Evolutionary conservation across 352 stramenopile genomes (phyloP).

Genomic region (Globisporangium nunn): DNA sequence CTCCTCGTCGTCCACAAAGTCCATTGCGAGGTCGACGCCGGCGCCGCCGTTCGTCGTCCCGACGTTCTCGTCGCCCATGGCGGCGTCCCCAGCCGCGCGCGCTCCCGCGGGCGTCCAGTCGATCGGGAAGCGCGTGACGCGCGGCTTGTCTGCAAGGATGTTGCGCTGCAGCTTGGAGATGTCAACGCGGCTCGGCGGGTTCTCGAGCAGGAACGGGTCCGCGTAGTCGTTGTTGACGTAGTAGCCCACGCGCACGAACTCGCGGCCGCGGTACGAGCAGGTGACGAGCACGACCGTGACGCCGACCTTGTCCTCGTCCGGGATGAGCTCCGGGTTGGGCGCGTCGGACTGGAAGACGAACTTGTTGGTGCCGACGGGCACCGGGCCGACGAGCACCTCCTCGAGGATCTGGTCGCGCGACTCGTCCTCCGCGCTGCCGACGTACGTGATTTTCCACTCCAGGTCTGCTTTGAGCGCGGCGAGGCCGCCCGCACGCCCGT

Average conservation of each 20-base stretch:
- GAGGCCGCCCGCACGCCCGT: neutral
- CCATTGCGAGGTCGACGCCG: conserved; percentile 39
- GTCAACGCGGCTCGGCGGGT: conserved; percentile 75
- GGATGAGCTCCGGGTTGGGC: conserved; percentile 90
- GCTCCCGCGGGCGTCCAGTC: conserved; percentile 85
- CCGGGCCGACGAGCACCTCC: conserved; percentile 96
- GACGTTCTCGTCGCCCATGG: conserved; percentile 25
- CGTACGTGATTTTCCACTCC: conserved; percentile 99
- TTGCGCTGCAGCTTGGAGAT: conserved; percentile 92
- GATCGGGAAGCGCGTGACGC: conserved; percentile 94
- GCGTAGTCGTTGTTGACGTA: conserved; percentile 99
- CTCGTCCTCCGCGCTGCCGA: conserved; percentile 94
- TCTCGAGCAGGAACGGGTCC: conserved; percentile 83
- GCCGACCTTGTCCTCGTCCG: conserved; percentile 95
- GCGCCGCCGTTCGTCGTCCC: conserved; percentile 8
- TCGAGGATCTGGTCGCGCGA: conserved; percentile 96
- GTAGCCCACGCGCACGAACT: conserved; percentile 93
- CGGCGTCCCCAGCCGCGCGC: conserved; percentile 30
- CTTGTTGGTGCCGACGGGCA: conserved; percentile 97
- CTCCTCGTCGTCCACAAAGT: conserved; percentile 82
- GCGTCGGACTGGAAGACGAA: conserved; percentile 97
- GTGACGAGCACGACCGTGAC: conserved; percentile 98
- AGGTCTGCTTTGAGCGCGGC: conserved; percentile 74
- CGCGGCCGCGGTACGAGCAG: conserved; percentile 94
- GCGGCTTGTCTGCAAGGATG: conserved; percentile 96